These are phyloP conservation scores for Beta macrorhiza DNA, from an alignment of 179 eudicot species.

Conservation along the genomic window DNA sequence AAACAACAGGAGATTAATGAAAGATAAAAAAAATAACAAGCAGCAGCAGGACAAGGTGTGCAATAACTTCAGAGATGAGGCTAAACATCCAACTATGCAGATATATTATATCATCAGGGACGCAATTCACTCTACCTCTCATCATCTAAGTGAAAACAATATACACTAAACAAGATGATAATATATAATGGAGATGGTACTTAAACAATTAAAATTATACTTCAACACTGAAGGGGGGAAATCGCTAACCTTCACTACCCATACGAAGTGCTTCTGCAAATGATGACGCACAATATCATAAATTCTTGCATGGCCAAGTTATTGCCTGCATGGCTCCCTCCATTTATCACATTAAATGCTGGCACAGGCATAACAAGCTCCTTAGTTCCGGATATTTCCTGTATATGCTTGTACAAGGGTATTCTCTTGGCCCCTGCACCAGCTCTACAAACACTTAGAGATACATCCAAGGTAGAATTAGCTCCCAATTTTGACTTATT, in stretches of 20 bases:
- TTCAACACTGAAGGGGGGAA: not conserved
- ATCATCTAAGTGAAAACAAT: no score
- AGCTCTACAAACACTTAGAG: no score
- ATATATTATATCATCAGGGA: no score
- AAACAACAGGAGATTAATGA: not conserved
- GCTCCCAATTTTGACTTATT: no score
- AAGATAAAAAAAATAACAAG: not conserved
- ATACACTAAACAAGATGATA: no score
- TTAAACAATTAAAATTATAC: not conserved
- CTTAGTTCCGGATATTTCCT: constrained; percentile 89
- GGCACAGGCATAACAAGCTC: constrained; percentile 99
- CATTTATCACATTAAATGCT: constrained; percentile 96
- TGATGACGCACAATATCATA: constrained; percentile 85
- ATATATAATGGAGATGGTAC: no score
- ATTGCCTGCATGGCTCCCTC: constrained; percentile 99
- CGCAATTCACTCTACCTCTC: no score
- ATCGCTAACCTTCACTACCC: constrained; percentile 90
- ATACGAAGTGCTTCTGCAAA: constrained; percentile 92
- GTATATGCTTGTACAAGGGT: constrained; percentile 59
- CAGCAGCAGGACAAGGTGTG: not conserved
- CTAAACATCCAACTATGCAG: no score
- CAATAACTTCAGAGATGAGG: no score
- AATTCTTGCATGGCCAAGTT: constrained; percentile 98
- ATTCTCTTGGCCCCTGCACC: no score
- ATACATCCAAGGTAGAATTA: no score